These are phyloP conservation scores for Drechslera avenae DNA, from an alignment of 2,329 filamentous ascomycete species.

Conservation along the genomic window DNA sequence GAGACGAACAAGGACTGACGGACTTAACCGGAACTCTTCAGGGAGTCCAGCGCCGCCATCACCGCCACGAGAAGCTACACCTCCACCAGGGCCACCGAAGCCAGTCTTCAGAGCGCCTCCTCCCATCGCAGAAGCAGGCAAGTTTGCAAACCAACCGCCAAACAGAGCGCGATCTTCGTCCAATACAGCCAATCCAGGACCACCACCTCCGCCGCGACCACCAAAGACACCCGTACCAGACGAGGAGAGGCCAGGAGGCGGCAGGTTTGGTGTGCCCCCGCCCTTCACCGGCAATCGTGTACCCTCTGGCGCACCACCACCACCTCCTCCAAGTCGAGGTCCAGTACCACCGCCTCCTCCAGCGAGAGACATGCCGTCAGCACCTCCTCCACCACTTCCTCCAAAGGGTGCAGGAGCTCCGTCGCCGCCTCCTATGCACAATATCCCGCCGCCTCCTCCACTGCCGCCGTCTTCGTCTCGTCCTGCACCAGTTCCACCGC, in stretches of 20 bases:
- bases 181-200: slow-evolving; percentile 60
- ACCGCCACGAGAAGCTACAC: slow-evolving; percentile 74
- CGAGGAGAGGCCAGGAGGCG: slow-evolving; percentile 56
- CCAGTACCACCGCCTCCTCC: slow-evolving; percentile 65
- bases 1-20: slow-evolving; percentile 52
- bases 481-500: slow-evolving; percentile 33
- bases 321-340: slow-evolving; percentile 74
- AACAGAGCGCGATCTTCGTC: slow-evolving; percentile 58
- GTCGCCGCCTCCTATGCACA: slow-evolving; percentile 65
- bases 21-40: slow-evolving; percentile 49
- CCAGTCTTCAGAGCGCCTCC: slow-evolving; percentile 83
- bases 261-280: slow-evolving; percentile 78
- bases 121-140: slow-evolving; percentile 86
- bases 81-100: slow-evolving; percentile 63
- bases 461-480: slow-evolving; percentile 37
- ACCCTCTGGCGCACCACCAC: slow-evolving; percentile 70
- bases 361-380: slow-evolving; percentile 48
- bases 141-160: slow-evolving; percentile 66
- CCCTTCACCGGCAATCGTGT: slow-evolving; percentile 71
- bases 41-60: slow-evolving; percentile 64
- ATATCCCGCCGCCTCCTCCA: slow-evolving; percentile 33
- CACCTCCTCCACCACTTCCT: slow-evolving; percentile 47
- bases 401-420: slow-evolving; percentile 50
- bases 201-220: slow-evolving; percentile 66
- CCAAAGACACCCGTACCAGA: slow-evolving; percentile 67